Percentiles rank a stretch among this genome's conserved stretches.
Evolutionary conservation across 2,329 filamentous ascomycete species (phyloP).

Genomic region (Exophiala calicioides): DNA sequence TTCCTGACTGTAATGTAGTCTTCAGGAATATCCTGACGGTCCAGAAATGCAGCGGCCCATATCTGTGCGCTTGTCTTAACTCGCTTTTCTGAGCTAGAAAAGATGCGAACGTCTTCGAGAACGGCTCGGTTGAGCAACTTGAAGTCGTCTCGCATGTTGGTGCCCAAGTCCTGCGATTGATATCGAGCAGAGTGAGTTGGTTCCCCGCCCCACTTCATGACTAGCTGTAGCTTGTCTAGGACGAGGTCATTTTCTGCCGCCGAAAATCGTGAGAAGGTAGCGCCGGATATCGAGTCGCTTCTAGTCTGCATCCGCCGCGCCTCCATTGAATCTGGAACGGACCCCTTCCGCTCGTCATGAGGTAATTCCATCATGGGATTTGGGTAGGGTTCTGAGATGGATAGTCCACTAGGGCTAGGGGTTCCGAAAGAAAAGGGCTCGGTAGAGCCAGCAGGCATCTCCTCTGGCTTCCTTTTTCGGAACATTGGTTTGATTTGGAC

Average conservation of each 20-base stretch:
- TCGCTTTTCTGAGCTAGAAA: conserved; percentile 90
- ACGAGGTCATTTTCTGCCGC: conserved; percentile 90
- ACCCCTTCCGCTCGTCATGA: conserved; percentile 9
- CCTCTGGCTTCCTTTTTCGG: conserved; percentile 75
- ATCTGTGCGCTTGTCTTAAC: conserved; percentile 95
- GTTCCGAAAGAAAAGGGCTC: background rate
- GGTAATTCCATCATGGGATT: conserved; percentile 8
- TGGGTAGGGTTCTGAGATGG: conserved; percentile 13
- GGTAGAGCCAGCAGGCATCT: conserved; percentile 34
- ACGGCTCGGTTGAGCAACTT: conserved; percentile 90
- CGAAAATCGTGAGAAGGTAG: conserved; percentile 91
- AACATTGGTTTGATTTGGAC: conserved; percentile 99
- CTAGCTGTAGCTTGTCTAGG: conserved; percentile 92
- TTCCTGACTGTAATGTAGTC: conserved; percentile 91
- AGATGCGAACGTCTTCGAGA: conserved; percentile 88
- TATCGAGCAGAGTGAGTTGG: conserved; percentile 96
- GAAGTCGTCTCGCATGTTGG: conserved; percentile 94
- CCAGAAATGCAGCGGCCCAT: conserved; percentile 85
- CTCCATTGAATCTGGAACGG: conserved; percentile 30
- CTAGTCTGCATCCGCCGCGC: conserved; percentile 58
- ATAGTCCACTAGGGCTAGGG: conserved; percentile 2
- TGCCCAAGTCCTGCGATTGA: conserved; percentile 89
- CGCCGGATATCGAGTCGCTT: conserved; percentile 82
- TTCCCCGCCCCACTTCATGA: conserved; percentile 98
- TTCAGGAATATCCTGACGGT: conserved; percentile 78